Percentiles rank a stretch among this genome's conserved stretches.
Conservation (phyloP, 495 filamentous ascomycete genomes). For the Aspergillus ostianus region DNA sequence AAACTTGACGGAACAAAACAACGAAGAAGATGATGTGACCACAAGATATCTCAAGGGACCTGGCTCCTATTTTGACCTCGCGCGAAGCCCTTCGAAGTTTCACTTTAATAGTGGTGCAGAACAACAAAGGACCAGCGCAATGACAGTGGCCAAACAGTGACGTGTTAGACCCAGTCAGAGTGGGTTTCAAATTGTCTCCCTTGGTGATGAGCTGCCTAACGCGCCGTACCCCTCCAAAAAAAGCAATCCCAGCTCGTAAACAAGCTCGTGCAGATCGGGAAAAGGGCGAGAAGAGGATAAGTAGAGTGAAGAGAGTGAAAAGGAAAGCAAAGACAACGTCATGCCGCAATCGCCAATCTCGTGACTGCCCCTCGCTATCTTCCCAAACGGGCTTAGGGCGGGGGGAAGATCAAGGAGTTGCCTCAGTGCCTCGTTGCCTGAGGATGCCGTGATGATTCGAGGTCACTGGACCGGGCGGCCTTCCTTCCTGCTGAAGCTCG, state of each 20-base stretch:
- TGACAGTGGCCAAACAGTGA: conserved; percentile 10
- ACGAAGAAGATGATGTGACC: neutral
- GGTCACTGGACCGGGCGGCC: neutral
- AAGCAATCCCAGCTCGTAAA: neutral
- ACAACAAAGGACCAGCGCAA: neutral
- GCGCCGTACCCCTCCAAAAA: neutral
- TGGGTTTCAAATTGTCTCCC: conserved; percentile 1
- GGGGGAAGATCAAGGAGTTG: conserved; percentile 16
- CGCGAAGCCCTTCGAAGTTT: neutral
- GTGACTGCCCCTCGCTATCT: conserved; percentile 28
- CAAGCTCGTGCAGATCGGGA: neutral
- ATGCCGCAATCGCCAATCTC: conserved; percentile 12
- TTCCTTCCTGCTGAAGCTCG: neutral
- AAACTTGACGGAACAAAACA: neutral
- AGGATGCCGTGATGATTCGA: neutral
- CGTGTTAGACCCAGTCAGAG: conserved; percentile 12
- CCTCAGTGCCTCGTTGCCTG: conserved; percentile 6
- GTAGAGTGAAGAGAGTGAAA: neutral
- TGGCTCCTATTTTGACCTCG: neutral
- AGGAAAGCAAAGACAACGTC: neutral
- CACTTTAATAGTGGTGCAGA: neutral
- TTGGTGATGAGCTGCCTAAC: conserved; percentile 3
- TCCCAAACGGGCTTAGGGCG: conserved; percentile 34
- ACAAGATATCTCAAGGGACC: neutral
- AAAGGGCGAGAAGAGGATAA: neutral